Base-by-base conservation (phyloP, 2,329 filamentous ascomycete species). In the Trichoderma simmonsii region DNA sequence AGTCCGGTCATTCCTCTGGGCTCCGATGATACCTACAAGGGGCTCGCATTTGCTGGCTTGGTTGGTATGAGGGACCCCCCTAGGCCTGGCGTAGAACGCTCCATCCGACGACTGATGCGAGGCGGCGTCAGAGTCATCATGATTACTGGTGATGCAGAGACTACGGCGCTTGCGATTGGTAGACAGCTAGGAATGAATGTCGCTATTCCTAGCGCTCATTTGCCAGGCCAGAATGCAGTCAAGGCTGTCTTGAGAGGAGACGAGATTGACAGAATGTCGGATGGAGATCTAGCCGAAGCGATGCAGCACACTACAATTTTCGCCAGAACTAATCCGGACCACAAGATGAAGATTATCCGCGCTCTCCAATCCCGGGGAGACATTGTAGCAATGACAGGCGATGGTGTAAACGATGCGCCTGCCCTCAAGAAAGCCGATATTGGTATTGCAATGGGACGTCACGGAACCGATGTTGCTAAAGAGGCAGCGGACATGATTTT, bases 31-130 rank as follows among this genome's bases (percentile, higher is more conserved):
- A 84, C 90, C 8, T 99, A 97, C 80, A 92, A 87, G 68, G 92
- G 93, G 2, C 88, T 99, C 26, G 92, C 92, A 4, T 98, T 99
- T 84, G 92, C 95, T 39, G 96, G 96, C 5, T 83, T 98, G 32
- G 94, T 98, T 32, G 96, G 96, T 62, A 99, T 99, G 95, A 97
- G 94, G 76, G 96, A 99, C 80, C 96, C 96, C 5, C 96, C 96
- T 3, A 88, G 96, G 64, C 93, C 94, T 75, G 94, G 94, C 57
- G 96, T 99, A 9, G 92, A 94, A 75, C 91, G 92, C 74, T 94
- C 95, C 6, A 98, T 99, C 76, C 89, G 93, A 76, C 91, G 92
- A 73, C 85, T 99, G 70, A 95, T 98, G 91, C 90, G 94, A 63
- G 96, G 96, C 69, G 95, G 95, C 51, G 96, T 99, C 74, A 96